Evolutionary conservation across 164 flowering plant genomes (phyloP).

Genomic region (Malania oleifera): DNA sequence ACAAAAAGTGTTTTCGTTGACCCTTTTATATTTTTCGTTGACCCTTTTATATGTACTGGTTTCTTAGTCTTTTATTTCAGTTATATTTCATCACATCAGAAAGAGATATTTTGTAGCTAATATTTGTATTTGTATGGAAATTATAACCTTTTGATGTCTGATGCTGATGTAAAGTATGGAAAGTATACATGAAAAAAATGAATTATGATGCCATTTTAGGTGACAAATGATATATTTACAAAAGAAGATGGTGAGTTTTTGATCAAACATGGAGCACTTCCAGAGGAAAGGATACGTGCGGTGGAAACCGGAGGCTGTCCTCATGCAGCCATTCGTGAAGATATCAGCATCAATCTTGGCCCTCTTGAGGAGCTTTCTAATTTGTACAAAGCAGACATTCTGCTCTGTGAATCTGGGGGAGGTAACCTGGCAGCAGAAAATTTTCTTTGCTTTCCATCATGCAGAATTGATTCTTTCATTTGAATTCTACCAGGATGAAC

Average conservation of each 20-base stretch:
- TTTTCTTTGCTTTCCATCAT: not conserved
- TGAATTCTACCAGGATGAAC: not conserved
- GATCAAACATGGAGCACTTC: slow-evolving; percentile 90
- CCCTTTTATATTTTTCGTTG: too few species aligned
- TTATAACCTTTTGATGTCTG: too few species aligned
- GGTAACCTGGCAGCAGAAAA: slow-evolving; percentile 34
- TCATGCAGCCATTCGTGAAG: slow-evolving; percentile 98
- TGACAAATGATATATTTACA: slow-evolving; percentile 96
- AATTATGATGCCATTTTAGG: slow-evolving; percentile 32
- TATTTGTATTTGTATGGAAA: too few species aligned
- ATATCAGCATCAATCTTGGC: slow-evolving; percentile 94
- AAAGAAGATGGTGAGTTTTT: slow-evolving; percentile 98
- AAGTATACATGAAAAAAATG: too few species aligned
- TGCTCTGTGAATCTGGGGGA: slow-evolving; percentile 99
- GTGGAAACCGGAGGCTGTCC: slow-evolving; percentile 99
- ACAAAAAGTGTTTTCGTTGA: too few species aligned
- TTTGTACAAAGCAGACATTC: slow-evolving; percentile 77
- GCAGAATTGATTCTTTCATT: not conserved
- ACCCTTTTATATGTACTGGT: too few species aligned
- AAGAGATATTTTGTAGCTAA: too few species aligned
- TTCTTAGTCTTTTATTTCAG: too few species aligned
- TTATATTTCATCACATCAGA: too few species aligned
- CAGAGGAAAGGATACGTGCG: slow-evolving; percentile 95
- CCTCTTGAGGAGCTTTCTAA: slow-evolving; percentile 97
- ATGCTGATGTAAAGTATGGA: too few species aligned